Base-by-base conservation (phyloP, 2,329 filamentous ascomycete species). In the Coniochaeta sp. region DNA sequence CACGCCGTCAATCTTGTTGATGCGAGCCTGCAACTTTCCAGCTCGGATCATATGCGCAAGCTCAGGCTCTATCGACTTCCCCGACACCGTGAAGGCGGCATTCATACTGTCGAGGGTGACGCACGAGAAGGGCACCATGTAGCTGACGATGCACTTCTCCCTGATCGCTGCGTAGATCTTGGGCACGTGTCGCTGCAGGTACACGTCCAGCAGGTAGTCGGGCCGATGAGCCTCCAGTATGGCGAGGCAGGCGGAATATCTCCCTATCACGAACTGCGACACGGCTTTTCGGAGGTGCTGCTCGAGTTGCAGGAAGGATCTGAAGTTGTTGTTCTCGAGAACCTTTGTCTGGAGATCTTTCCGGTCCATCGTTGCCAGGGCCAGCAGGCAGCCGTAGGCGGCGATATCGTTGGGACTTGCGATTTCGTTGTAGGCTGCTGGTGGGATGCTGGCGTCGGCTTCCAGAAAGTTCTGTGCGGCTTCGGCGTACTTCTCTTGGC, bases 271-370 rank as follows among this genome's bases (percentile, higher is more conserved):
- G 76, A 97, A 99, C 71, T 91, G 88, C 8, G 85, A 85, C 67
- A 99, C 89, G 14, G 95, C 93, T 61, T 93, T 93, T 64, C 95
- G 90, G 63, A 99, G 89, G 69, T 98, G 93, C 3, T 93, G 92
- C 74, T 98, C 95, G 0, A 96, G 82, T 72, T 98, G 95, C 16
- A 99, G 83, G 70, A 95, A 96, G 54, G 84, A 86, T 58, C 95
- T 89, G 77, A 99, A 99, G 12, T 81, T 79, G 36, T 79, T 78
- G 69, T 91, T 96, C 40, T 95, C 90, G 0, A 99, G 83, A 2
- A 98, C 91, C 7, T 80, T 79, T 6, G 75, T 77, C 71, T 95
- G 89, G 24, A 99, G 80, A 63, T 91, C 86, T 8, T 81, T 78
- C 56, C 95, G 86, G 62, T 90, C 83, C 89, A 98, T 96, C 1